Conservation (phyloP, 305 asterid species). For the Coffea humblotiana region DNA sequence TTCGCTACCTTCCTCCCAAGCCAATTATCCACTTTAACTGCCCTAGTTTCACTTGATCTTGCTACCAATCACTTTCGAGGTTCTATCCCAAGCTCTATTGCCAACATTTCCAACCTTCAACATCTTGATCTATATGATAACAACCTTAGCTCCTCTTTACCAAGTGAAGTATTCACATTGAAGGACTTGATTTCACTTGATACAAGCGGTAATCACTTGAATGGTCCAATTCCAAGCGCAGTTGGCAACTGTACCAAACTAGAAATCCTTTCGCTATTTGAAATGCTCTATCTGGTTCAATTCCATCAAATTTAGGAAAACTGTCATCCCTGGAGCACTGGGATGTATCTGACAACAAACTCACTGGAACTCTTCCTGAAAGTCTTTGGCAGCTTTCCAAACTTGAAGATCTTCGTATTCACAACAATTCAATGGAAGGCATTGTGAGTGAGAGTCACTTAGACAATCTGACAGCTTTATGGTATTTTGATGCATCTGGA, state of each 20-base stretch:
- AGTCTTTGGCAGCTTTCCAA: background rate
- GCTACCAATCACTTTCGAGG: fast-evolving
- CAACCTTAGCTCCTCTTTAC: slow-evolving; percentile 6
- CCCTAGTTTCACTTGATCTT: background rate
- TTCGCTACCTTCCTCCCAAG: too few species aligned
- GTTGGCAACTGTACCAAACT: background rate
- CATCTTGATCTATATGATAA: background rate
- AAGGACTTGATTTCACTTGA: too few species aligned
- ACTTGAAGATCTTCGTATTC: background rate
- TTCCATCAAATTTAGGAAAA: background rate
- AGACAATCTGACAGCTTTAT: slow-evolving; percentile 19
- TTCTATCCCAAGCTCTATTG: background rate
- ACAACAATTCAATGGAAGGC: slow-evolving; percentile 23
- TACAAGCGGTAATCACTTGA: too few species aligned
- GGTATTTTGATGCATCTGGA: too few species aligned
- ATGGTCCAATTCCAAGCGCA: slow-evolving; percentile 5
- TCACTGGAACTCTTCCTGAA: slow-evolving; percentile 26
- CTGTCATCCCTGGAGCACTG: background rate
- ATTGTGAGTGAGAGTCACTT: slow-evolving; percentile 24
- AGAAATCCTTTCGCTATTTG: too few species aligned
- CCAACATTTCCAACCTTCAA: background rate
- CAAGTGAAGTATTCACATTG: background rate
- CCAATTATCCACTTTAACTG: too few species aligned
- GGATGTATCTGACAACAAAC: background rate
- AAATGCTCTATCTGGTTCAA: too few species aligned